Evolutionary conservation across 2,329 filamentous ascomycete genomes (phyloP), one percentile per base, ranked within the genome.

Genomic region (Penicillium sp.): DNA sequence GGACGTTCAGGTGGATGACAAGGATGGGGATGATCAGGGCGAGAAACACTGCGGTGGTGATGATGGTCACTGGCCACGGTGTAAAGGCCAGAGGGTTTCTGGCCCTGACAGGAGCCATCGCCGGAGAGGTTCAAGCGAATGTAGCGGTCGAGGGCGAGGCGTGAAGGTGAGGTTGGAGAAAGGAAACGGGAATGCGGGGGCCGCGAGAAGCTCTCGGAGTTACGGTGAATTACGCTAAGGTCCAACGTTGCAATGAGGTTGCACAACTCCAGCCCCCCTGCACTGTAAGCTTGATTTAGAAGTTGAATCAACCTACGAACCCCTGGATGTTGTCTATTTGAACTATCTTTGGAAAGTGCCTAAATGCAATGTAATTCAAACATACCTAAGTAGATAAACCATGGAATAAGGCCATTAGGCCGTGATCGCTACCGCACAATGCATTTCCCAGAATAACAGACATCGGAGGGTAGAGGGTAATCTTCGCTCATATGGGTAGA

Each of bases 11-110:
- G 73, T 96, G 91, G 65, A 93, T 83, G 69, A 89, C 82, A 60
- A 95, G 80, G 57, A 93, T 83, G 61, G 88, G 88, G 45, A 91
- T 86, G 72, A 92, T 80, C 53, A 98, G 80, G 59, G 90, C 90
- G 60, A 95, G 82, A 79, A 98, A 98, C 62, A 92, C 82, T 64
- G 88, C 74, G 13, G 88, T 88, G 45, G 88, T 89, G 82, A 93
- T 89, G 74, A 97, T 83, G 38, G 91, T 93, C 61, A 98, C 94
- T 55, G 92, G 89, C 66, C 87, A 84, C 30, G 92, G 91, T 64
- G 87, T 88, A 79, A 98, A 99, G 63, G 88, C 89, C 72, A 97
- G 66, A 38, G 81, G 81, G 62, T 83, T 70, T 28, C 59, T 83
- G 65, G 70, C 73, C 64, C 67, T 73, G 50, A 67, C 58, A 60